Conservation (phyloP, 2,329 filamentous ascomycete genomes). For the Fusarium sp. region DNA sequence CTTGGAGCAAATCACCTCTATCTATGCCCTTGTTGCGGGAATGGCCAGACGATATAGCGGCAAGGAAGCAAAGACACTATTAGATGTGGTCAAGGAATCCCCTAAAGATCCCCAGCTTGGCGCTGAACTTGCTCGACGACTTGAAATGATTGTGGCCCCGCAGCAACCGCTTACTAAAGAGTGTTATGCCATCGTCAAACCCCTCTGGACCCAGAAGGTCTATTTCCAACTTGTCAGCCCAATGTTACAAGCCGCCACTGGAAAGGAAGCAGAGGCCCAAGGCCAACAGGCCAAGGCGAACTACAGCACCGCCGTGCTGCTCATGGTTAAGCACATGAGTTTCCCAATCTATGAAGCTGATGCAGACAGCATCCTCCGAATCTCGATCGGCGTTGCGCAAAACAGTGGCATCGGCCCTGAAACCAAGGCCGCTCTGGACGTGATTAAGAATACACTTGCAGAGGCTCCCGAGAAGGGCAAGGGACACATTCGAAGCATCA, state of each 20-base stretch:
- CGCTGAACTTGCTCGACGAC: slow-evolving; percentile 51
- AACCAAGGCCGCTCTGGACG: slow-evolving; percentile 57
- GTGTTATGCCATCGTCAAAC: slow-evolving; percentile 55
- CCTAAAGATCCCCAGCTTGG: slow-evolving; percentile 48
- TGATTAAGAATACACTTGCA: slow-evolving; percentile 59
- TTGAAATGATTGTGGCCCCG: slow-evolving; percentile 55
- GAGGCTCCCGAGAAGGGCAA: slow-evolving; percentile 57
- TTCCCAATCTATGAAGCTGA: slow-evolving; percentile 64
- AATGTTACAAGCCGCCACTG: slow-evolving; percentile 54
- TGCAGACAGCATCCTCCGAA: slow-evolving; percentile 55
- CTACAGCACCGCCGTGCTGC: slow-evolving; percentile 58
- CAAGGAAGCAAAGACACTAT: slow-evolving; percentile 45
- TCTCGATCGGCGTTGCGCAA: slow-evolving; percentile 59
- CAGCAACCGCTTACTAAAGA: slow-evolving; percentile 52
- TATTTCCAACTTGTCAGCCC: slow-evolving; percentile 58
- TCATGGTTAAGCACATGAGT: slow-evolving; percentile 59
- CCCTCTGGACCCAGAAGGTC: slow-evolving; percentile 59
- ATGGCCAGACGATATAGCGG: slow-evolving; percentile 51
- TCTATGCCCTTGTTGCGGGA: slow-evolving; percentile 50
- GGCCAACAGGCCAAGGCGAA: slow-evolving; percentile 48
- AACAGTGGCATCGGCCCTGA: slow-evolving; percentile 54
- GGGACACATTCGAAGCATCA: slow-evolving; percentile 59
- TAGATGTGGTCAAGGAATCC: slow-evolving; percentile 49
- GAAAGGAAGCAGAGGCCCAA: slow-evolving; percentile 41
- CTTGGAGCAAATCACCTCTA: slow-evolving; percentile 43